Evolutionary conservation across 2,329 filamentous ascomycete species (phyloP).

Genomic region (Westerdykella aurantiaca): DNA sequence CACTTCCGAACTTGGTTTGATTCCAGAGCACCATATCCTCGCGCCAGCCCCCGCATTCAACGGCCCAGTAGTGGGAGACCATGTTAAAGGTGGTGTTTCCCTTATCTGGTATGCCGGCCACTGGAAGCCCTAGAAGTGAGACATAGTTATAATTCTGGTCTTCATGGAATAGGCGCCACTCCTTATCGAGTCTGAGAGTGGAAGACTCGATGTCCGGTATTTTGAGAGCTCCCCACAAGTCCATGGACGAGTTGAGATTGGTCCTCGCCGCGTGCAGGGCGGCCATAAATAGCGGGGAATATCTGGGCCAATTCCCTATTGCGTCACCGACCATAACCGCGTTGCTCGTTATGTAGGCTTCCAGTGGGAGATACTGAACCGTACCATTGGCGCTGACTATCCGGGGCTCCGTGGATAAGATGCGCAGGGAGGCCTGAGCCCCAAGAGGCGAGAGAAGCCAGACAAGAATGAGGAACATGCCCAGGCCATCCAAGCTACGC

Average conservation of each 20-base stretch:
- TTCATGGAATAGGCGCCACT: neutral
- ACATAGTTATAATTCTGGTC: conserved; percentile 12
- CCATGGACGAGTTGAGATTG: conserved; percentile 18
- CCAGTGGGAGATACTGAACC: conserved; percentile 17
- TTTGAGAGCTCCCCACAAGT: conserved; percentile 27
- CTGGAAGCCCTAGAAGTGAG: conserved; percentile 23
- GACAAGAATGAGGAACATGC: conserved; percentile 17
- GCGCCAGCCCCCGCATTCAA: conserved; percentile 1
- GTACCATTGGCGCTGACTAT: conserved; percentile 9
- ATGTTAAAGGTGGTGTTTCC: conserved; percentile 17
- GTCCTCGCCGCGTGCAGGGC: conserved; percentile 21
- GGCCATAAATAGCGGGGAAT: conserved; percentile 17
- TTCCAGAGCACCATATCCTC: too few relatives aligned
- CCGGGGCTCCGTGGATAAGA: conserved; percentile 13
- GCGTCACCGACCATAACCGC: conserved; percentile 4
- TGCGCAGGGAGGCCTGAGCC: conserved; percentile 25
- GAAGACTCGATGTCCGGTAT: conserved; percentile 12
- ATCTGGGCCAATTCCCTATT: conserved; percentile 11
- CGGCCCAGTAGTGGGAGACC: conserved; percentile 2
- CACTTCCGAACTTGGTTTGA: too few relatives aligned
- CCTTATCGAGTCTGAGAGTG: neutral
- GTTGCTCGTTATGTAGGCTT: conserved; percentile 6
- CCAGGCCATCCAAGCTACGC: conserved; percentile 19
- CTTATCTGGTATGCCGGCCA: conserved; percentile 6
- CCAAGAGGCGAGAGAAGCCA: conserved; percentile 28